Base-by-base conservation (phyloP, 208 protist genomes). In the Acanthamoeba quina region DNA sequence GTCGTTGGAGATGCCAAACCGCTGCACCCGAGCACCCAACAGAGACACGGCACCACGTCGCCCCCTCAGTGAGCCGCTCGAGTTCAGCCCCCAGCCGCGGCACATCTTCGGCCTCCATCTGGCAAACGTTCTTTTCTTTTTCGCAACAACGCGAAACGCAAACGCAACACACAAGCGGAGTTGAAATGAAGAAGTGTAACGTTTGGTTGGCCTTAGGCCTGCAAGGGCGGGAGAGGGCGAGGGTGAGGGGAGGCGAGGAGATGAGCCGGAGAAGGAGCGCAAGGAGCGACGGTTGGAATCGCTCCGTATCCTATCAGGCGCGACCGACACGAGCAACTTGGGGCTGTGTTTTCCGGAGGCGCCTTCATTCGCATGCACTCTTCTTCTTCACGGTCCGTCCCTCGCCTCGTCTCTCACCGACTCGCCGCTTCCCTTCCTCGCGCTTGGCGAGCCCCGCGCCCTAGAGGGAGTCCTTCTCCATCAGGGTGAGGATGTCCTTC, bases 201-300 rank as follows among this genome's bases (percentile, higher is more conserved):
- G 31, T 34, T 34, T 34, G 31, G 31, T 34, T 34, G 31, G 31
- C 31, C 31, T 34, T 34, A 34, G 31, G 31, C 31, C 31, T 34
- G 31, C 31, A 34, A 34, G 31, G 31, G 31, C 0, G 31, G 31
- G 31, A 34, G 31, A 34, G 31, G 31, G 31, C 31, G n/a, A 34
- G 15, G 68, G 24, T 24, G 37, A 47, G 68, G 19, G 31, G 37
- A 24, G 13, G 6, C 0, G 68, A 76, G 68, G 19, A 29, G 37
- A 10, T 0, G 31, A 6, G 7, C 13, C 13, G 37, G 47, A 83
- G 74, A 26, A 56, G 41, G n/a, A 83, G 31, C 31, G n/a, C 74
- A 56, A 83, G 74, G 74, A 80, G 74, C 74, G 74, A 83, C 74
- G 74, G 74, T 83, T 76, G 74, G 74, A 83, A 83, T 83, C 74